phyloP scores from a whole-genome alignment of 306 rosid genomes.

The Acmispon strigosus region DNA sequence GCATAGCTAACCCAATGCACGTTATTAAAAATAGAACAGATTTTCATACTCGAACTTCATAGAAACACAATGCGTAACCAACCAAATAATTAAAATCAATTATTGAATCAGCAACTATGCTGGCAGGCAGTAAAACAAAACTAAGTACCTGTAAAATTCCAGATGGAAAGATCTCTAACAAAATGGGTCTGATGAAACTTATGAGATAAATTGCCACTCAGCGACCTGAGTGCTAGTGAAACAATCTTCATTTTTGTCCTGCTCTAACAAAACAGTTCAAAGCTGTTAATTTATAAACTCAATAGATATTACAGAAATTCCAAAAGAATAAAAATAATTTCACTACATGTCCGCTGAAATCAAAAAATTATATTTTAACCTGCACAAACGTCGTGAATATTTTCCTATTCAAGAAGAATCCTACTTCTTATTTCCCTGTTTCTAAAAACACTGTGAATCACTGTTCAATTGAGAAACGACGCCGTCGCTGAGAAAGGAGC shows the following conservation, averaged over 20 bases:
- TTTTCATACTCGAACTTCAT: not conserved
- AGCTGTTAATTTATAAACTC: not conserved
- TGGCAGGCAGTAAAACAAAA: not conserved
- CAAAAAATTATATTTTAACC: no score
- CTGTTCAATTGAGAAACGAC: no score
- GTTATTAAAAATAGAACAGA: not conserved
- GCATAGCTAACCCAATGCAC: no score
- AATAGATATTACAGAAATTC: not conserved
- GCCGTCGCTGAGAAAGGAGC: no score
- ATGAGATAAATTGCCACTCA: slow-evolving; percentile 4
- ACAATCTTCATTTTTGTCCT: slow-evolving; percentile 26
- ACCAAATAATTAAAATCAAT: not conserved
- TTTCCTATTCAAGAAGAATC: no score
- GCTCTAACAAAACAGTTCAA: slow-evolving; percentile 1
- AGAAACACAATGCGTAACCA: not conserved
- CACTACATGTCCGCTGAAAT: not conserved
- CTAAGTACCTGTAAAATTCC: slow-evolving; percentile 21
- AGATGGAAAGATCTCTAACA: slow-evolving; percentile 28
- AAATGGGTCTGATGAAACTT: slow-evolving; percentile 10
- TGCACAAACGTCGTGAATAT: no score
- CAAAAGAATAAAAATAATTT: not conserved
- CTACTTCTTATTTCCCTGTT: no score
- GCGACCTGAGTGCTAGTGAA: slow-evolving; percentile 28
- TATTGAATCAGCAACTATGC: not conserved
- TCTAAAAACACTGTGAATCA: no score